Base-by-base conservation (phyloP, 2,329 filamentous ascomycete genomes). In the Alternaria gaisen region DNA sequence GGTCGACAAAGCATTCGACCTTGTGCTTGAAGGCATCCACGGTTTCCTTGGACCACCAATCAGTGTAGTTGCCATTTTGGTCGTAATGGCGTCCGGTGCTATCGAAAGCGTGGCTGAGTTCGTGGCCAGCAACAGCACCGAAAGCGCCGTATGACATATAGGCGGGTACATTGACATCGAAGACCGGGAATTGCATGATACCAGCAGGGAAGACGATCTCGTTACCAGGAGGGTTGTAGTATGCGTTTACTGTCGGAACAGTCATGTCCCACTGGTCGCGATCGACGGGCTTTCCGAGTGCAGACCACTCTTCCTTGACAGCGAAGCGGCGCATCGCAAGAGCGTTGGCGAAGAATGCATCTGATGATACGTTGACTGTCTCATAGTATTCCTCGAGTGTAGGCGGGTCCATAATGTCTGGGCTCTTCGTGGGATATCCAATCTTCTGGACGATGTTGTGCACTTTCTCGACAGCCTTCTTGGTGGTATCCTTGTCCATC, bases 61-160 rank as follows among this genome's bases (percentile, higher is more conserved):
- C 83, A 0, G 85, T 88, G 70, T 85, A 86, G 69, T 88, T 89
- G 22, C 88, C 89, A 42, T 84, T 86, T 65, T 88, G 81, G 68
- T 91, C 87, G 65, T 87, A 91, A 66, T 88, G 84, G 18, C 87
- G 83, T 9, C 89, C 89, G 0, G 83, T 86, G 34, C 84, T 88
- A 73, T 92, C 90, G 68, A 92, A 91, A 12, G 87, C 89, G 46
- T 92, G 90, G 4, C 87, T 88, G 8, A 92, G 82, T 73, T 91
- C 89, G 69, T 92, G 90, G 2, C 89, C 90, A 9, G 86, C 86
- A 3, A 91, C 84, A 1, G 86, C 84, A 0, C 89, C 90, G 71
- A 91, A 89, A 0, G 86, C 87, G n/a, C 89, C 89, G 72, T 91
- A 92, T 10, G 85, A 85, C 38, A 91, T 78, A 67, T 91, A 92